phyloP scores from a whole-genome alignment of 768 basidiomycete genomes.

The Cyclocybe cylindracea region DNA sequence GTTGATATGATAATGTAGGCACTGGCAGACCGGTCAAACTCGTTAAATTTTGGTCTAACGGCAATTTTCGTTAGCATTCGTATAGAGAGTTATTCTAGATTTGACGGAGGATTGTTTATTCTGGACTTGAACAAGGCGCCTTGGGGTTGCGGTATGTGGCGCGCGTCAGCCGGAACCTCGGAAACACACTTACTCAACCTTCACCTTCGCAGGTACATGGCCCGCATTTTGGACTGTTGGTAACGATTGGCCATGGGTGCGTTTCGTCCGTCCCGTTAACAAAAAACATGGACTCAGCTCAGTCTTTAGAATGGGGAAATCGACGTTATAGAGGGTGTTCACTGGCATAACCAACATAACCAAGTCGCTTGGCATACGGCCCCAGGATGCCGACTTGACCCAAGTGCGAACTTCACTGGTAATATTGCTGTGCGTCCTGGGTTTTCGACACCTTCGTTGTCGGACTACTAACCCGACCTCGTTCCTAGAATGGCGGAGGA shows the following conservation, averaged over 20 bases:
- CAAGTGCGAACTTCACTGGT: constrained; percentile 25
- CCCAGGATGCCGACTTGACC: constrained; percentile 24
- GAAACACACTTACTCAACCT: not conserved
- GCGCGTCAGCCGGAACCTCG: not conserved
- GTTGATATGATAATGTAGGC: no score
- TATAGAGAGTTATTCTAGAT: no score
- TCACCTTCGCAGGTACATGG: constrained; percentile 60
- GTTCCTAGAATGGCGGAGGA: no score
- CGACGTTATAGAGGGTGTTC: constrained; percentile 83
- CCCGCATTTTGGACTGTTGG: constrained; percentile 82
- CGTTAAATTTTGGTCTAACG: no score
- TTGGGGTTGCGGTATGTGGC: constrained; percentile 79
- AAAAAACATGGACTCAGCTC: not conserved
- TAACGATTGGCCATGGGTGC: constrained; percentile 65
- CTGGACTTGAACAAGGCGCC: constrained; percentile 85
- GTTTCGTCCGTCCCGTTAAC: constrained; percentile 17
- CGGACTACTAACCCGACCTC: no score
- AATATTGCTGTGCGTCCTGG: constrained; percentile 15
- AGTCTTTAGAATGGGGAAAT: constrained; percentile 69
- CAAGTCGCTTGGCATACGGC: constrained; percentile 81
- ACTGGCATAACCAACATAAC: constrained; percentile 81
- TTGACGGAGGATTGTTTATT: constrained; percentile 46
- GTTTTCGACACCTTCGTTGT: no score
- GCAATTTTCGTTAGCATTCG: no score
- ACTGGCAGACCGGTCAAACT: no score